phyloP scores from a whole-genome alignment of 2,329 filamentous ascomycete genomes.

The Fusarium chaquense region DNA sequence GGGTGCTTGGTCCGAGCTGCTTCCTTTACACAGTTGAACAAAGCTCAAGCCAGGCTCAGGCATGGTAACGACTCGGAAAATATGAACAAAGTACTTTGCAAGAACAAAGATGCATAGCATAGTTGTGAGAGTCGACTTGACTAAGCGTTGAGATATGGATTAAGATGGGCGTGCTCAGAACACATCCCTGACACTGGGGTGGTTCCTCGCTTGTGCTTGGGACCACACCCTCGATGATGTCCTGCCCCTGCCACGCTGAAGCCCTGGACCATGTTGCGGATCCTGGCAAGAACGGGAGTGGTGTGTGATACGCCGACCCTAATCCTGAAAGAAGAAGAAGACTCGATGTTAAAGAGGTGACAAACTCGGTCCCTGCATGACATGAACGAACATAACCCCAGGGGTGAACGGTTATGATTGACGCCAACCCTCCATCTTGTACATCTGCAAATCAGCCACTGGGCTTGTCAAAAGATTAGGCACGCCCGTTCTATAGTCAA shows the following conservation, averaged over 20 bases:
- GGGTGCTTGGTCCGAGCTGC: conserved; percentile 17
- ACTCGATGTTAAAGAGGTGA: conserved; percentile 7
- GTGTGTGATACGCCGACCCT: conserved; percentile 16
- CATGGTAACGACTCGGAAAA: conserved; percentile 12
- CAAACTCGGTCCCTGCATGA: conserved; percentile 45
- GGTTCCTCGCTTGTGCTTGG: neutral
- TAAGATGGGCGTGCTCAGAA: conserved; percentile 10
- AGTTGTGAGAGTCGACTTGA: conserved; percentile 6
- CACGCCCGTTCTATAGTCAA: conserved; percentile 14
- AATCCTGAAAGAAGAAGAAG: neutral
- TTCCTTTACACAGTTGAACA: conserved; percentile 16
- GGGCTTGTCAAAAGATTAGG: conserved; percentile 23
- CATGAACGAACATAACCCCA: conserved; percentile 34
- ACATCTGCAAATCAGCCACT: conserved; percentile 13
- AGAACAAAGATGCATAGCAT: conserved; percentile 30
- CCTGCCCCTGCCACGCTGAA: conserved; percentile 12
- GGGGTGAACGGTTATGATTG: conserved; percentile 30
- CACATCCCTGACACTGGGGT: conserved; percentile 22
- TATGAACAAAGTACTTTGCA: conserved; percentile 3
- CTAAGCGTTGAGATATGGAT: conserved; percentile 22
- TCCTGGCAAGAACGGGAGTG: conserved; percentile 30
- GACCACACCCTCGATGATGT: conserved; percentile 23
- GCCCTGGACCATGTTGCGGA: conserved; percentile 30
- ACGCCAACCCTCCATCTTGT: conserved; percentile 31
- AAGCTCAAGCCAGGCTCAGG: conserved; percentile 13